phyloP scores from a whole-genome alignment of 2,329 filamentous ascomycete genomes.

The Verticillium klebahnii region DNA sequence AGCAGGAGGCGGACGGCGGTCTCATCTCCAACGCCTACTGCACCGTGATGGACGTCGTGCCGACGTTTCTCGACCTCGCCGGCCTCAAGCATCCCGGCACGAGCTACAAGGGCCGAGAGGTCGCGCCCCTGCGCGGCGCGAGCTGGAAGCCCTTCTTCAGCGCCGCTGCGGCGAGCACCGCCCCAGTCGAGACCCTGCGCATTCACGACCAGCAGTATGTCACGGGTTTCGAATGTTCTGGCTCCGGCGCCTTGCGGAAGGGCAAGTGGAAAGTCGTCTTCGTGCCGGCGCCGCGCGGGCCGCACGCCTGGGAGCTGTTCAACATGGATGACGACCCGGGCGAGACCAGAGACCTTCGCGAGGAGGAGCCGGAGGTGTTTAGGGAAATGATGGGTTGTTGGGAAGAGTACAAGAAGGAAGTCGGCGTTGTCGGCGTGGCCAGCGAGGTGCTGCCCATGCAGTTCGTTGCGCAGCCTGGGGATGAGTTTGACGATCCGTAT shows the following conservation, averaged over 20 bases:
- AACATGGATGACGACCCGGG: conserved; percentile 24
- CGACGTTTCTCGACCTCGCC: conserved; percentile 40
- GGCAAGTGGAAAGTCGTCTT: conserved; percentile 28
- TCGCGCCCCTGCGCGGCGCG: conserved; percentile 44
- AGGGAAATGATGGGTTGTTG: conserved; percentile 20
- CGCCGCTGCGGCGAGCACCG: not conserved
- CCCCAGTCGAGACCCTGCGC: conserved; percentile 16
- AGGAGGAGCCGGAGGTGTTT: conserved; percentile 18
- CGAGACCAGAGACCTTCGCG: conserved; percentile 23
- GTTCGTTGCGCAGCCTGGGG: not conserved
- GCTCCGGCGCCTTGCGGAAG: conserved; percentile 25
- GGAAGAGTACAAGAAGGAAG: conserved; percentile 28
- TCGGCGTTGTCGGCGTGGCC: conserved; percentile 11
- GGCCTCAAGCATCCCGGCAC: conserved; percentile 30
- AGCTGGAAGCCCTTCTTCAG: conserved; percentile 14
- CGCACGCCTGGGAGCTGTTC: conserved; percentile 27
- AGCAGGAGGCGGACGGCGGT: not conserved
- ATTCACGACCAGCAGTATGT: conserved; percentile 31
- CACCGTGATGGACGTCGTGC: conserved; percentile 42
- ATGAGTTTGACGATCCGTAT: conserved; percentile 10
- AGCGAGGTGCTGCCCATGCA: conserved; percentile 1
- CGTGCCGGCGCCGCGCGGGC: conserved; percentile 20
- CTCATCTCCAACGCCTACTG: conserved; percentile 39
- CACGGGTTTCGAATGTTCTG: conserved; percentile 29
- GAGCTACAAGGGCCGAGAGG: conserved; percentile 35